Conservation (phyloP, 2,329 filamentous ascomycete genomes). For the Phaeosphaeriaceae sp. region DNA sequence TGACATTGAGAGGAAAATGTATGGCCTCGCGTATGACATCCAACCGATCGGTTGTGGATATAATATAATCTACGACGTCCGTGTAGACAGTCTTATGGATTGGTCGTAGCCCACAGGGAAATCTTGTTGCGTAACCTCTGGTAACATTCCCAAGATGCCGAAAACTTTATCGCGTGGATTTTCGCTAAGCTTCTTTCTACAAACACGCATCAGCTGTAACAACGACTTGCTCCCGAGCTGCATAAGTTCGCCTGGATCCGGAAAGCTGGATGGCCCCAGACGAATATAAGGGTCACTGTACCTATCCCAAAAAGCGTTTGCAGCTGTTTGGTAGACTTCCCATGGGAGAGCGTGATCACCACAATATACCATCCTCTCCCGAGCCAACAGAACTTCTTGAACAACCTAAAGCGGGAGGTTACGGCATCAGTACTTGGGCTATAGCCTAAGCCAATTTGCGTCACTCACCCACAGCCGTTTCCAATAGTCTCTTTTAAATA, state of each 20-base stretch:
- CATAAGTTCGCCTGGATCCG: conserved; percentile 12
- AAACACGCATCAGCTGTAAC: conserved; percentile 30
- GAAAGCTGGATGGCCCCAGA: conserved; percentile 25
- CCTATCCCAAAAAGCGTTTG: conserved; percentile 23
- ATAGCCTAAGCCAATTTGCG: neutral
- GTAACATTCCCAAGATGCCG: conserved; percentile 44
- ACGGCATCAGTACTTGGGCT: neutral
- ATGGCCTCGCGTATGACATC: conserved; percentile 48
- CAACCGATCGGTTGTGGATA: conserved; percentile 29
- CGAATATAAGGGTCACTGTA: conserved; percentile 16
- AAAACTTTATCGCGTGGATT: conserved; percentile 49
- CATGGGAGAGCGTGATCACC: conserved; percentile 45
- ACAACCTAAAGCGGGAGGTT: conserved; percentile 39
- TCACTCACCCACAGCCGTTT: conserved; percentile 40
- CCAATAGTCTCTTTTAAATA: conserved; percentile 51
- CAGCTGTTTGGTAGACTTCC: conserved; percentile 32
- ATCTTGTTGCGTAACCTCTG: conserved; percentile 26
- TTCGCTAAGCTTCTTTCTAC: conserved; percentile 33
- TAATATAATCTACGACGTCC: conserved; percentile 42
- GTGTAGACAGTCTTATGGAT: conserved; percentile 44
- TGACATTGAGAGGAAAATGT: conserved; percentile 37
- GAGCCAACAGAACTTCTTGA: conserved; percentile 52
- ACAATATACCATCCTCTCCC: conserved; percentile 47
- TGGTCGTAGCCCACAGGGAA: conserved; percentile 42
- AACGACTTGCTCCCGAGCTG: conserved; percentile 21